phyloP scores from a whole-genome alignment of 2,329 filamentous ascomycete species.

The Neopestalotiopsis clavispora region DNA sequence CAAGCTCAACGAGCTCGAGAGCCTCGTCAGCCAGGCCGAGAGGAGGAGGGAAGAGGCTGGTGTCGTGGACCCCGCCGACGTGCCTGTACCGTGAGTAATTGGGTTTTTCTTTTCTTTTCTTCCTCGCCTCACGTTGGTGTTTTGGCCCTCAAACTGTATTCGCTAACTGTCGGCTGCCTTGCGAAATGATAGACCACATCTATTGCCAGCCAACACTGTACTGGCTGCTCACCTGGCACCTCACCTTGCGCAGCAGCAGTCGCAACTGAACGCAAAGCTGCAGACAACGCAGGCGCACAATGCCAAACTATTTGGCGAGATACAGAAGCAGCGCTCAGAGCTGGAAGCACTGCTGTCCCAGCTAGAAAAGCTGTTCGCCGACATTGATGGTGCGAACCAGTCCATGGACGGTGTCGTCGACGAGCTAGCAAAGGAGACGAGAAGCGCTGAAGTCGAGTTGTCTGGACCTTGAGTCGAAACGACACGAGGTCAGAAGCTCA shows the following conservation, averaged over 20 bases:
- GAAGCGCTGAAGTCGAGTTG: conserved; percentile 49
- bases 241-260: conserved; percentile 56
- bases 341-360: conserved; percentile 54
- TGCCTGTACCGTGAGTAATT: conserved; percentile 51
- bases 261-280: conserved; percentile 60
- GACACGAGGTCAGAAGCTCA: not conserved
- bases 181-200: conserved; percentile 50
- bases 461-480: conserved; percentile 7
- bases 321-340: conserved; percentile 59
- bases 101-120: not conserved
- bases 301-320: conserved; percentile 54
- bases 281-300: conserved; percentile 64
- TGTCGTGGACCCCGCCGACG: conserved; percentile 24
- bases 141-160: not conserved
- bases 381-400: conserved; percentile 57
- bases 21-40: conserved; percentile 56
- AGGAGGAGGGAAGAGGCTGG: conserved; percentile 39
- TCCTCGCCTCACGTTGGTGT: not conserved
- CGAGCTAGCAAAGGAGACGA: conserved; percentile 55
- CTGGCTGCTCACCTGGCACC: conserved; percentile 61
- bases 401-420: conserved; percentile 47
- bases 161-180: not conserved
- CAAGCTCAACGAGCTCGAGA: conserved; percentile 64
- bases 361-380: conserved; percentile 57
- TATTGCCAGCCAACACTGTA: conserved; percentile 56